Evolutionary conservation across 495 filamentous ascomycete genomes (phyloP).

Genomic region (Aspergillus panamensis): DNA sequence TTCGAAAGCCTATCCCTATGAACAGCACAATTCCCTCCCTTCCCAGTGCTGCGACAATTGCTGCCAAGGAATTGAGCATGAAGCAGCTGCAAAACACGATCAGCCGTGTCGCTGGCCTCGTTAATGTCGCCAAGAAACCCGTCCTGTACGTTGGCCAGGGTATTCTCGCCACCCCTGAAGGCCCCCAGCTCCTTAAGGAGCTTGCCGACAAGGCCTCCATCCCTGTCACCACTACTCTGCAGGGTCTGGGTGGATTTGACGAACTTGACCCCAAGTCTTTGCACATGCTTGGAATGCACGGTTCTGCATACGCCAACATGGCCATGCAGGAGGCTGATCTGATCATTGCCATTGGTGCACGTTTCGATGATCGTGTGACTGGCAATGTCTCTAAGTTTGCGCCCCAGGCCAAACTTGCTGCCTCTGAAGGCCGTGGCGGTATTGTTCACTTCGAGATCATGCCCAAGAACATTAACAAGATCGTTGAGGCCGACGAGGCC

Average conservation of each 20-base stretch:
- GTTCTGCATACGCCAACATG: conserved; percentile 61
- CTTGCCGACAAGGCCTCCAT: conserved; percentile 56
- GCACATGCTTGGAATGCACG: conserved; percentile 65
- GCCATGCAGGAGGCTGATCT: conserved; percentile 64
- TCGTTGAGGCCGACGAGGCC: conserved; percentile 57
- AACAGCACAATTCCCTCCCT: conserved; percentile 51
- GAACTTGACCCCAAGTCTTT: conserved; percentile 56
- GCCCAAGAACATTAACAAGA: conserved; percentile 64
- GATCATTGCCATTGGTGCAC: conserved; percentile 58
- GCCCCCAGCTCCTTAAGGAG: conserved; percentile 51
- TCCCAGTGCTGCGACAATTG: conserved; percentile 52
- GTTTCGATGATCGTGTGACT: conserved; percentile 62
- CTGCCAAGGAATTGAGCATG: conserved; percentile 45
- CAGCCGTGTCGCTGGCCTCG: conserved; percentile 50
- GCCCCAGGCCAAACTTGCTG: conserved; percentile 55
- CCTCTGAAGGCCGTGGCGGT: conserved; percentile 52
- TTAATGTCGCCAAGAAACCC: conserved; percentile 58
- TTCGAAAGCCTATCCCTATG: conserved; percentile 52
- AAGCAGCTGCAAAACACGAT: conserved; percentile 50
- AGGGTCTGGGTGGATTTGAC: conserved; percentile 62
- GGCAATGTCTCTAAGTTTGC: conserved; percentile 53
- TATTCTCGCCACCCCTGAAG: conserved; percentile 48
- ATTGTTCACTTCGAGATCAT: conserved; percentile 65
- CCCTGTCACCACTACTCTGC: conserved; percentile 62
- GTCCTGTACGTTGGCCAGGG: conserved; percentile 60